Base-by-base conservation (phyloP, 2,329 filamentous ascomycete species). In the Clonostachys sp. region DNA sequence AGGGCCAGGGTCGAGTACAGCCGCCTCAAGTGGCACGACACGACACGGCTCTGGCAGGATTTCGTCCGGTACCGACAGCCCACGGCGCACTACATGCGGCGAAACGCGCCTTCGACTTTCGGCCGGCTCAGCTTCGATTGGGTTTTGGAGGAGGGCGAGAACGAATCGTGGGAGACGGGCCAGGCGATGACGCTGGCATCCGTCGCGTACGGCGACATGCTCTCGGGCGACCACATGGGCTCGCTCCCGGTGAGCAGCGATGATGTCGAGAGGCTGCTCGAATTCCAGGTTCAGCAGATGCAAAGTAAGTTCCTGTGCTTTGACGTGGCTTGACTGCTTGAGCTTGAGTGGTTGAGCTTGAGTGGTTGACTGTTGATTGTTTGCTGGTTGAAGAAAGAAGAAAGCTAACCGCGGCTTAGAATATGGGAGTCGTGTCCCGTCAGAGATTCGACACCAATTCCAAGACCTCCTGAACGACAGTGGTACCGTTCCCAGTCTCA, bases 201-300 rank as follows among this genome's bases (percentile, higher is more conserved):
- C 4, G 71, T 77, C 4, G 68, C 71, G 0, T 81, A 82, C 48
- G 77, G 75, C 6, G 74, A 75, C 47, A 74, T 78, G 68, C 65
- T 77, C 39, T 66, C 65, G n/a, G 68, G 70, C 16, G 45, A 72
- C 42, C 58, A 61, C 4, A 62, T 56, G 14, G 62, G 64, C 4
- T 66, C 67, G 2, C 53, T 77, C 14, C 65, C 75, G 3, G 75
- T 89, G 47, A 94, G 89, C 64, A 83, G 82, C 1, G 85, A 92
- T 55, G 90, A 95, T 59, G 74, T 94, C 8, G 89, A 95, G 61
- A 81, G 80, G 33, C 71, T 96, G 30, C 70, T 97, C 17, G 89
- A 95, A 55, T 95, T 94, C 56, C 91, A 96, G 60, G 85, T 97
- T 36, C 85, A 89, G 53, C 84, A 90, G 62, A 83, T 96, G 70